Evolutionary conservation across 2,329 filamentous ascomycete genomes (phyloP).

Genomic region (Fusarium sambucinum): DNA sequence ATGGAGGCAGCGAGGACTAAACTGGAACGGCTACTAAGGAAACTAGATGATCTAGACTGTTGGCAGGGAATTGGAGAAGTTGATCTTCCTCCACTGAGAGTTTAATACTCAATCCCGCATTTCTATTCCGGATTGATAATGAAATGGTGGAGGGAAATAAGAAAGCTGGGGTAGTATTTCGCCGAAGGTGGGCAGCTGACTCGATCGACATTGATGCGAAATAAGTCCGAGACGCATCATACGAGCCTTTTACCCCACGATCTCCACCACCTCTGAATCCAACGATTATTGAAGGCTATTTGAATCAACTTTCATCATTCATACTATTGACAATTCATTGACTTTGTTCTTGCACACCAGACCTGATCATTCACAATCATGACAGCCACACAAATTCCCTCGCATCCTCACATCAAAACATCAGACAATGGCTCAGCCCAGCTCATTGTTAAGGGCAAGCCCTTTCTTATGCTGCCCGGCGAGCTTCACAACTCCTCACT

Average conservation of each 20-base stretch:
- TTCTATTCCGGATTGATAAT: neutral
- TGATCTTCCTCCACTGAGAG: constrained; percentile 6
- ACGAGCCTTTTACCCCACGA: neutral
- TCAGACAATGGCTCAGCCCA: constrained; percentile 49
- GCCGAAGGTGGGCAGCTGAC: neutral
- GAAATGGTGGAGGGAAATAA: no score
- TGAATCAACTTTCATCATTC: neutral
- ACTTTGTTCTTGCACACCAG: neutral
- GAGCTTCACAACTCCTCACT: constrained; percentile 56
- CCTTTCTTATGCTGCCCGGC: constrained; percentile 52
- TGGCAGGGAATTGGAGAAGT: constrained; percentile 46
- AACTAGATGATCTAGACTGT: constrained; percentile 51
- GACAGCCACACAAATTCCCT: constrained; percentile 24
- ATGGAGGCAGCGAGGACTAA: constrained; percentile 39
- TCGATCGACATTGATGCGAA: constrained; percentile 20
- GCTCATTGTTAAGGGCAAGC: constrained; percentile 54
- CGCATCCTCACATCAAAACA: constrained; percentile 36
- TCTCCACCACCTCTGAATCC: neutral
- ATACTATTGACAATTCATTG: neutral
- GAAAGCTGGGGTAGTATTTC: neutral
- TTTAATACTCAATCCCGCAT: neutral
- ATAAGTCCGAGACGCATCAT: constrained; percentile 24
- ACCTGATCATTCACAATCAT: neutral
- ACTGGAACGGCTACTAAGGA: constrained; percentile 47
- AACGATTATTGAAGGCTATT: neutral